Conservation (phyloP, 108 stramenopile species). For the Chaetoceros muelleri region DNA sequence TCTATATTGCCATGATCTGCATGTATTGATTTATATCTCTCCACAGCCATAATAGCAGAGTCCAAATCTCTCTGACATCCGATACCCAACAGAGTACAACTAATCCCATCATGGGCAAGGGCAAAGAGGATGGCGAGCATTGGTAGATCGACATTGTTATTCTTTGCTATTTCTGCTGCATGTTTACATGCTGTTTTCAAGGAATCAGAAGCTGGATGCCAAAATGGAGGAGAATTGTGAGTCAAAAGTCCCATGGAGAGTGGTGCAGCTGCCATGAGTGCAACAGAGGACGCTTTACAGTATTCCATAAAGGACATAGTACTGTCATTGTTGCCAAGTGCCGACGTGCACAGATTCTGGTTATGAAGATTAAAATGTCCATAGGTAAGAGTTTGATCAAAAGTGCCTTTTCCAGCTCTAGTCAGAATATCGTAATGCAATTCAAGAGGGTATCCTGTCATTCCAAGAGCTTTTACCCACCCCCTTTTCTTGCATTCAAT, state of each 20-base stretch:
- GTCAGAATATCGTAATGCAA: constrained; percentile 72
- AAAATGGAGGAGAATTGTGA: constrained; percentile 32
- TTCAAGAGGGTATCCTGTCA: constrained; percentile 87
- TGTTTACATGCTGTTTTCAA: constrained; percentile 52
- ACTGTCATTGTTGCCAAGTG: constrained; percentile 5
- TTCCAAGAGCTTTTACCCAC: constrained; percentile 63
- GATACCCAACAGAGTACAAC: constrained; percentile 77
- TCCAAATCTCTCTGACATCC: constrained; percentile 53
- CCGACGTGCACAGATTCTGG: constrained; percentile 30
- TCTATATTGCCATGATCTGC: constrained; percentile 6
- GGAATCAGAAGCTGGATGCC: constrained; percentile 71
- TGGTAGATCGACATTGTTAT: constrained; percentile 37
- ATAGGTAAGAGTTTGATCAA: constrained; percentile 80
- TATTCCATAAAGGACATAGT: constrained; percentile 36
- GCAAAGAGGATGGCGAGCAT: constrained; percentile 52
- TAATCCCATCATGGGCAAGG: constrained; percentile 38
- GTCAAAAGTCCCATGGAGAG: constrained; percentile 85
- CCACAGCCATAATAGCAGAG: constrained; percentile 32
- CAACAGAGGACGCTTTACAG: constrained; percentile 25
- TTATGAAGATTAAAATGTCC: constrained; percentile 82
- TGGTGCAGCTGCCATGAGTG: constrained; percentile 71
- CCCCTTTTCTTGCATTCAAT: constrained; percentile 49
- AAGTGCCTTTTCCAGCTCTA: constrained; percentile 39
- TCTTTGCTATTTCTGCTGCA: constrained; percentile 37
- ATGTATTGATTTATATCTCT: constrained; percentile 30